Evolutionary conservation across 2,329 filamentous ascomycete species (phyloP), one percentile per base, ranked within the genome.

Genomic region (Aspergillus puulaauensis): DNA sequence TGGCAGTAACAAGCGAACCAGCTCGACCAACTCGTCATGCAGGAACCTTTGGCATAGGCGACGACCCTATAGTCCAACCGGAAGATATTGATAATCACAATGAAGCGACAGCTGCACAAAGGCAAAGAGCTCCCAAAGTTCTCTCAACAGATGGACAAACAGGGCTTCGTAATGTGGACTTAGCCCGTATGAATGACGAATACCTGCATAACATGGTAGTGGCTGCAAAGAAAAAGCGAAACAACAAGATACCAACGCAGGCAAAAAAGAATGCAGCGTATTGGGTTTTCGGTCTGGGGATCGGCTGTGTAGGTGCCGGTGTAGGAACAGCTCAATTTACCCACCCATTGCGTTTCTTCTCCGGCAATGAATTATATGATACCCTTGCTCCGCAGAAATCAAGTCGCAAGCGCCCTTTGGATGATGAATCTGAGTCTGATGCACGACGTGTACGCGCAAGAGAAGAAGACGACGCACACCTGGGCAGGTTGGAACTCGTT

Each of bases 231-330:
- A 67, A 75, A 19, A 86, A 83, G 62, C 63, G 73, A 5, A 66
- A 74, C 6, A 73, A 78, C 35, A 78, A 75, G 48, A 65, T 74
- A 14, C 62, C 71, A 12, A 69, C 72, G 0, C 74, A 81, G 43
- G 84, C 86, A 2, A 89, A 84, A 72, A 84, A 82, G 66, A 88
- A 88, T 58, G 87, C 86, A 0, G 79, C 80, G 11, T 79, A 82
- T 64, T 89, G 83, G 77, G 79, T 89, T 4, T 79, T 83, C 58
- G 83, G 82, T 5, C 68, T 75, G 48, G 85, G 86, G 6, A 75
- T 88, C 46, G 83, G 82, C 43, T 78, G 78, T 43, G 77, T 86
- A 7, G 83, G 83, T 11, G 56, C 71, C 6, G 77, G 76, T 3
- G 62, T 83, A 12, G 79, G 79, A 6, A 67, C 72, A 11, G 70